phyloP scores from a whole-genome alignment of 805 yeast genomes.

The Kuraishia hungarica region DNA sequence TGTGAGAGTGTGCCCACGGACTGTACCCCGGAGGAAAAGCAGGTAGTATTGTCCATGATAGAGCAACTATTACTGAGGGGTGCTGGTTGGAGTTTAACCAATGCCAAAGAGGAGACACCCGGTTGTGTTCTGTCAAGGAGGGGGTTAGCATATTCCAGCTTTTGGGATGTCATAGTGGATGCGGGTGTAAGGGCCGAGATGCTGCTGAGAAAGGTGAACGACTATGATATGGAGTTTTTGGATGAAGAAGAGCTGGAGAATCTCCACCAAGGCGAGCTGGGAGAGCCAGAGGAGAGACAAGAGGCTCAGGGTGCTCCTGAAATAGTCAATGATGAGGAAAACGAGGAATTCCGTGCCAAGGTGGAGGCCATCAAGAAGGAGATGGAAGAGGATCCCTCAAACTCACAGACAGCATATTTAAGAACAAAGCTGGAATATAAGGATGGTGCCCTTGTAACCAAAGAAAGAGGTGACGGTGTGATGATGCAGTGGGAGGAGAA shows the following conservation, averaged over 20 bases:
- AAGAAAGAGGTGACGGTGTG: conserved; percentile 75
- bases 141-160: conserved; percentile 26
- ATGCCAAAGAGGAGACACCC: conserved; percentile 66
- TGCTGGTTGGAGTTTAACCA: conserved; percentile 85
- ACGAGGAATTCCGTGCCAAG: conserved; percentile 7
- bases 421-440: conserved; percentile 58
- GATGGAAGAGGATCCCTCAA: conserved; percentile 43
- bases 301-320: conserved; percentile 5
- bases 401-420: conserved; percentile 55
- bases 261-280: conserved; percentile 11
- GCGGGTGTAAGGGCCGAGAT: conserved; percentile 92
- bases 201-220: conserved; percentile 62
- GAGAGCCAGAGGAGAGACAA: conserved; percentile 10
- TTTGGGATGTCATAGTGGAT: conserved; percentile 49
- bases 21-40: conserved; percentile 29
- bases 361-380: conserved; percentile 6
- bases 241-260: conserved; percentile 25
- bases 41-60: conserved; percentile 45
- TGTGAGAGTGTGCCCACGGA: conserved; percentile 42
- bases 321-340: conserved; percentile 1
- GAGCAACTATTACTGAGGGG: conserved; percentile 70
- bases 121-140: conserved; percentile 69
- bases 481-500: conserved; percentile 97
- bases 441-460: conserved; percentile 63
- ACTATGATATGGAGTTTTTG: conserved; percentile 53